Base-by-base conservation (phyloP, 352 stramenopile species). In the Hyaloperonospora brassicae region DNA sequence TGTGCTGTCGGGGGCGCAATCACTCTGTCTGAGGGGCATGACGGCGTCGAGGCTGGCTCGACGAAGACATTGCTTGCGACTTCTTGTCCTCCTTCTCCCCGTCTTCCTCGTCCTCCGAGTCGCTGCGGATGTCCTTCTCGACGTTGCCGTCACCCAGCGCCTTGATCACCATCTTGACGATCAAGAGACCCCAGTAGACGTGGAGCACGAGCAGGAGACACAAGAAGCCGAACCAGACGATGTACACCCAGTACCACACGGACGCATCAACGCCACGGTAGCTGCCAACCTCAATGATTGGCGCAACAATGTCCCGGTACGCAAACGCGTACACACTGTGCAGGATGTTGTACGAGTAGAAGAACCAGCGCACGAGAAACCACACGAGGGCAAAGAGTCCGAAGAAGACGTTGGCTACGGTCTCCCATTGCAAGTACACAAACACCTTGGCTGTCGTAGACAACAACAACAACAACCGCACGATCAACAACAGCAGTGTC, bases 91-190 rank as follows among this genome's bases (percentile, higher is more conserved):
- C 64, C 31, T 58, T 43, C 3, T 57, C 42, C 10, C 50, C 57
- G 21, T 73, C 66, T 41, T 66, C 70, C 24, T 90, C 79, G 53
- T 58, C 66, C 57, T 88, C 80, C 31, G 80, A 90, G 57, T 87
- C 80, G 55, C 77, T 90, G 51, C 80, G 80, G 25, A 90, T 90
- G 38, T 88, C 80, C 61, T 88, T 88, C 59, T 90, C 76, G 14
- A 87, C 78, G 55, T 83, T 87, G 54, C 78, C 76, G 40, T 74
- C 66, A 39, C 67, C 54, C 7, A 90, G 64, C 35, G 74, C 75
- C 61, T 79, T 79, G 52, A 70, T 35, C 6, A 87, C 74, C 80
- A 89, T 90, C 55, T 83, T 79, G 65, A 74, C 71, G 48, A 90
- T 90, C 55, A 90, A 54, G 38, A 82, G 23, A 44, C 76, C 80